Percentiles rank a stretch among this genome's conserved stretches.
phyloP scores from a whole-genome alignment of 2,329 filamentous ascomycete genomes.

The Nectriaceae sp. region DNA sequence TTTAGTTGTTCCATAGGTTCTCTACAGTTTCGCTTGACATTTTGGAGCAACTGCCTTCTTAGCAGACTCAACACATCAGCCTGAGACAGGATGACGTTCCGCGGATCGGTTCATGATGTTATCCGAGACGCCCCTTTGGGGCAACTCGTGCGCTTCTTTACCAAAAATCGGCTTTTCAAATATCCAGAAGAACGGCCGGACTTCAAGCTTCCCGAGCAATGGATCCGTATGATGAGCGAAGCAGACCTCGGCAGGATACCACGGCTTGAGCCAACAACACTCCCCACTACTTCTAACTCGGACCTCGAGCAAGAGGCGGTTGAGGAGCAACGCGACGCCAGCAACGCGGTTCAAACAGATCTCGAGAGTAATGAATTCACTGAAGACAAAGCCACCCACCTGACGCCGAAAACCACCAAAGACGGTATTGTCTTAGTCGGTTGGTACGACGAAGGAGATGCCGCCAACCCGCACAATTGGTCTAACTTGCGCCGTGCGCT shows the following conservation, averaged over 20 bases:
- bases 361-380: neutral
- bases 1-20: no score
- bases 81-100: neutral
- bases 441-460: constrained; percentile 50
- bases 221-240: neutral
- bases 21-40: neutral
- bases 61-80: neutral
- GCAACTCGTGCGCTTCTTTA: neutral
- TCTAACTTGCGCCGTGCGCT: constrained; percentile 36
- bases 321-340: neutral
- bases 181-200: neutral
- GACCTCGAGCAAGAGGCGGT: neutral
- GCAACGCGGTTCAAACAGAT: neutral
- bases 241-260: neutral
- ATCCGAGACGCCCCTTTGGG: neutral
- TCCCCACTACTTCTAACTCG: neutral
- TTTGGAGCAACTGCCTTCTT: neutral
- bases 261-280: neutral
- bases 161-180: neutral
- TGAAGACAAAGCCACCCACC: neutral
- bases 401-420: neutral
- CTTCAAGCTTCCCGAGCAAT: neutral
- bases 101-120: neutral
- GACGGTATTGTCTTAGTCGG: constrained; percentile 21
- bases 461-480: constrained; percentile 55